Base-by-base conservation (phyloP, 2,329 filamentous ascomycete species). In the Fusarium verticillioides region DNA sequence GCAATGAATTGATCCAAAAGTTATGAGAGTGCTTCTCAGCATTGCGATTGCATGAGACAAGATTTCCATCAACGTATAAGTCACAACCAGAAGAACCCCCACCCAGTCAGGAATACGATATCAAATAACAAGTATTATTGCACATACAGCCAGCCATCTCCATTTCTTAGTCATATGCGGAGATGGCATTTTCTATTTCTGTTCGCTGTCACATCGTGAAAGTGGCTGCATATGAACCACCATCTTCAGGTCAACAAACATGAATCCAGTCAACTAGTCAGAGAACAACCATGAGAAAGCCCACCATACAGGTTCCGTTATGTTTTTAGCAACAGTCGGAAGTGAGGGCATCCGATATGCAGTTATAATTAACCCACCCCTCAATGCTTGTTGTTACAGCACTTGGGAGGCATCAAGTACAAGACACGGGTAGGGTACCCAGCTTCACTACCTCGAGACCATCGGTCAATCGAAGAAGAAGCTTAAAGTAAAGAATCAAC, bases 141-240 rank as follows among this genome's bases (percentile, higher is more conserved):
- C 52, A 56, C 23, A 26, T 53, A 36, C n/a, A 23, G 34, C 26
- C 62, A 62, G 34, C 26, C 62, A 62, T 40, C 23, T 42, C 34
- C 30, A 42, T 42, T 18, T 32, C 23, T 28, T n/a, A 9, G 23
- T 40, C 21, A 30, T 37, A 39, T 46, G 60, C 62, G 60, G 60
- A 54, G 26, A 70, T 62, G 49, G 49, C 16, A 32, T 73, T 66
- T 73, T 70, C 75, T 77, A 75, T 75, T 74, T 74, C 52, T 71
- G 44, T 57, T 47, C 28, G 42, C 58, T 59, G 42, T 53, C 36
- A 56, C 39, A 63, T 62, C 39, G 54, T 65, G 43, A 42, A 72
- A 26, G 62, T 49, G 49, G 32, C 66, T 72, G 60, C 63, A 64
- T 60, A 28, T 49, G 40, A 43, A 44, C 21, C 34, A 30, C 15